These are phyloP conservation scores for Steccherinum ochraceum DNA, from an alignment of 768 basidiomycete species.

Conservation along the genomic window DNA sequence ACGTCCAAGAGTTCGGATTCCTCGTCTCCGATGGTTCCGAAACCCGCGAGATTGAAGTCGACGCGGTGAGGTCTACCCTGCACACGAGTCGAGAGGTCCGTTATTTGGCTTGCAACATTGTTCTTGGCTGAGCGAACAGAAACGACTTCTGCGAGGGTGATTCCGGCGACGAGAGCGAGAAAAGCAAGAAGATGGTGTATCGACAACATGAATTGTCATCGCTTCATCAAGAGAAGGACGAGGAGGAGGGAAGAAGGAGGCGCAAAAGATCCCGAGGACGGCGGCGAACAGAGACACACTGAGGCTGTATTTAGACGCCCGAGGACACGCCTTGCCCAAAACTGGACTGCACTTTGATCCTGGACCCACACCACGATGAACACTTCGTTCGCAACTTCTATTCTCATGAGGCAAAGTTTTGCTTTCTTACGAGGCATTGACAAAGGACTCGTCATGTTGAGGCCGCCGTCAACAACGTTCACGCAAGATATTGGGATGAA, in stretches of 20 bases:
- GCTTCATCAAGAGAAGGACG: constrained; percentile 13
- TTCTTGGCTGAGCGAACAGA: constrained; percentile 11
- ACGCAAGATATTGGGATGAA: too few species aligned
- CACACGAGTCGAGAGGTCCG: constrained; percentile 16
- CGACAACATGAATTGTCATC: constrained; percentile 14
- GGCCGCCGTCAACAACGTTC: too few species aligned
- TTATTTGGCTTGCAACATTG: constrained; percentile 6
- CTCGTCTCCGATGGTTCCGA: constrained; percentile 5
- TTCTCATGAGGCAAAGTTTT: too few species aligned
- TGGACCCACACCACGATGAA: too few species aligned
- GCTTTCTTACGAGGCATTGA: too few species aligned
- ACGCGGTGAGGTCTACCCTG: constrained; percentile 1
- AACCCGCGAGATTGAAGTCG: not conserved
- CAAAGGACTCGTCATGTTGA: too few species aligned
- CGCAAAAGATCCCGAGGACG: not conserved
- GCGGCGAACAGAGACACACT: too few species aligned
- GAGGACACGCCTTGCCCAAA: too few species aligned
- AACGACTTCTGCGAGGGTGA: constrained; percentile 21
- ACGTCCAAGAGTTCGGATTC: constrained; percentile 64
- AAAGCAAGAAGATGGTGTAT: constrained; percentile 9
- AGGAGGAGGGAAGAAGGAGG: constrained; percentile 4
- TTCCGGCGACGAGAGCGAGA: constrained; percentile 15
- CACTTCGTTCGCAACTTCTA: too few species aligned
- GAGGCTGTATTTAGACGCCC: too few species aligned
- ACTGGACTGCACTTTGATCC: too few species aligned